phyloP scores from a whole-genome alignment of 495 filamentous ascomycete genomes.

The Parathielavia appendiculata region DNA sequence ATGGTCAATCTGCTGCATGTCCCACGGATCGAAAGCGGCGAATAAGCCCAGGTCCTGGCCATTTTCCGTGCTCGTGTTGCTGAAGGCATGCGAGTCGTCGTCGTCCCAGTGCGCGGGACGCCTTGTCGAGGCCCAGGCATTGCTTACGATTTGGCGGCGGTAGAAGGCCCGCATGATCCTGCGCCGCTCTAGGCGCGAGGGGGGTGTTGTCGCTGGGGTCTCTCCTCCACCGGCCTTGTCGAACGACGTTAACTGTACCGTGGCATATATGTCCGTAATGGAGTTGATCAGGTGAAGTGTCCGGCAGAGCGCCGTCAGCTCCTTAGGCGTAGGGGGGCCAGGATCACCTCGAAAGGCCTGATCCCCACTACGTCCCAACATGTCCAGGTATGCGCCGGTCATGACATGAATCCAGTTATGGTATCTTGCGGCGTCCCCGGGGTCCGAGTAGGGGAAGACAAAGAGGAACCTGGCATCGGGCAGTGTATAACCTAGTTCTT shows the following conservation, averaged over 20 bases:
- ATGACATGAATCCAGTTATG: constrained; percentile 3
- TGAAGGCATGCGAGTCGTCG: neutral
- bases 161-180: constrained; percentile 12
- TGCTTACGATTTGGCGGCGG: constrained; percentile 8
- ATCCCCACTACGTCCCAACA: neutral
- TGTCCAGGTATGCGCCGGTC: constrained; percentile 7
- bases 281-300: neutral
- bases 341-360: neutral
- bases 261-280: neutral
- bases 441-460: constrained; percentile 4
- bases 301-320: constrained; percentile 10
- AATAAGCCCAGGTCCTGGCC: neutral
- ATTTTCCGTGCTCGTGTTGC: neutral
- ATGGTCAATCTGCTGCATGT: constrained; percentile 9
- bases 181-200: constrained; percentile 3
- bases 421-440: neutral
- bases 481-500: constrained; percentile 9
- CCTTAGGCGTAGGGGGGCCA: neutral
- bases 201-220: neutral
- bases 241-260: neutral
- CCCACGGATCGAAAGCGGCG: constrained; percentile 6
- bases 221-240: neutral
- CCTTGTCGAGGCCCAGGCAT: constrained; percentile 7
- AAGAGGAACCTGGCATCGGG: constrained; percentile 12
- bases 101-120: neutral